Base-by-base conservation (phyloP, 108 stramenopile genomes). In the Cylindrotheca closterium region DNA sequence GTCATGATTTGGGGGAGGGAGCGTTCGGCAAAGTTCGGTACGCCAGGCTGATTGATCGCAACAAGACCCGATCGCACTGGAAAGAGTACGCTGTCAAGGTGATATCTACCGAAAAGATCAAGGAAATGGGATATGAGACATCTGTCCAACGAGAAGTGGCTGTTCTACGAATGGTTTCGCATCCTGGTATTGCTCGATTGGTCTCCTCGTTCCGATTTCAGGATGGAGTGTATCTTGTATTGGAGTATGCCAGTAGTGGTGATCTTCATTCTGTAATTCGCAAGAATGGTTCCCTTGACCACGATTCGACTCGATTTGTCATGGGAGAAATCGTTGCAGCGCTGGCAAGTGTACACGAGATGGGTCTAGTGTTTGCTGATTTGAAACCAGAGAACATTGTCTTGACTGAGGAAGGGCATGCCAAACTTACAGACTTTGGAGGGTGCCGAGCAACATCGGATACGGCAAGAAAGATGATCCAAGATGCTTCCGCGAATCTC, bases 361-460 rank as follows among this genome's bases (percentile, higher is more conserved):
- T 81, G 45, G 93, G 93, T 21, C 77, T 95, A 48, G 89, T 93
- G 3, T 96, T 79, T 47, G 87, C 73, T 22, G 98, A 99, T 76
- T 82, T 97, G 15, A 98, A 99, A 63, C 96, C 96, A 30, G 78
- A 83, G 62, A 99, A 99, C 55, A 80, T 98, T 48, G 72, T 99
- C 23, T 94, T 99, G 27, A 96, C 95, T 15, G 95, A 92, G 56
- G 72, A 77, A 15, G 97, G 98, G 17, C 97, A 99, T 25, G 74
- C 94, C 15, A 99, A 99, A 73, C 48, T 99, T 3, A 94, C 96
- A 1, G 98, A 99, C 57, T 99, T 98, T 73, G 98, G 98, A 22
- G 98, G 82, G 42, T 91, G 91, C 42, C 88, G 98, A 8, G 85
- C 96, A 2, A 63, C 88, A 18, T 91, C 94, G 4, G 70, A 67